Percentiles rank a stretch among this genome's conserved stretches.
These are phyloP conservation scores for Pseudonitzschia multiseries DNA, from an alignment of 108 stramenopile species.

Conservation along the genomic window DNA sequence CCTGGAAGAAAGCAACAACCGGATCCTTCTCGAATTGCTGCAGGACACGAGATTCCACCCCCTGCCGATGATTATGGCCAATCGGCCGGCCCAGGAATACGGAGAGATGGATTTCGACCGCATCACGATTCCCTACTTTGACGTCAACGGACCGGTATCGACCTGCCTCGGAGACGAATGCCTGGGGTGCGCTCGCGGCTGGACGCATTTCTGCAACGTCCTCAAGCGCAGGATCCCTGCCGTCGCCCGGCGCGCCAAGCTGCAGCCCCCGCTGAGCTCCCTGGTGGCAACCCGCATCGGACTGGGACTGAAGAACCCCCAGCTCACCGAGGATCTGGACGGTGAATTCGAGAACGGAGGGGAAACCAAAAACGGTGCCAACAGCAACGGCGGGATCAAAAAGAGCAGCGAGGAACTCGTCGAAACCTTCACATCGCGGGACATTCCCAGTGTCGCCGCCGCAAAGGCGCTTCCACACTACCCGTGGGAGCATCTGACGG, in stretches of 20 bases:
- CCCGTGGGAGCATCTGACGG: slow-evolving; percentile 42
- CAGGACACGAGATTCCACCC: slow-evolving; percentile 81
- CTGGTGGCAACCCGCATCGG: slow-evolving; percentile 75
- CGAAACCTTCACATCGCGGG: slow-evolving; percentile 23
- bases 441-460: slow-evolving; percentile 16
- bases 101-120: slow-evolving; percentile 34
- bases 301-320: slow-evolving; percentile 54
- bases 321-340: slow-evolving; percentile 7
- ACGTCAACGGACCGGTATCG: slow-evolving; percentile 74
- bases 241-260: slow-evolving; percentile 61
- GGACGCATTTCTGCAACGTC: slow-evolving; percentile 82
- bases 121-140: slow-evolving; percentile 64
- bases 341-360: slow-evolving; percentile 20
- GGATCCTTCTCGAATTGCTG: slow-evolving; percentile 66
- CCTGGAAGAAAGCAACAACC: slow-evolving; percentile 44
- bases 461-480: slow-evolving; percentile 26
- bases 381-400: background rate
- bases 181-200: slow-evolving; percentile 76
- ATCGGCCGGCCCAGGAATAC: slow-evolving; percentile 43
- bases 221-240: slow-evolving; percentile 63
- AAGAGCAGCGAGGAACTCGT: slow-evolving; percentile 20
- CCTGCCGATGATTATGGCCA: slow-evolving; percentile 59
- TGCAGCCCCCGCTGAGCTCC: slow-evolving; percentile 79
- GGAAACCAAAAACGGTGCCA: slow-evolving; percentile 1
- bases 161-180: slow-evolving; percentile 87